Conservation (phyloP, 768 basidiomycete genomes). For the Trametes villosa region DNA sequence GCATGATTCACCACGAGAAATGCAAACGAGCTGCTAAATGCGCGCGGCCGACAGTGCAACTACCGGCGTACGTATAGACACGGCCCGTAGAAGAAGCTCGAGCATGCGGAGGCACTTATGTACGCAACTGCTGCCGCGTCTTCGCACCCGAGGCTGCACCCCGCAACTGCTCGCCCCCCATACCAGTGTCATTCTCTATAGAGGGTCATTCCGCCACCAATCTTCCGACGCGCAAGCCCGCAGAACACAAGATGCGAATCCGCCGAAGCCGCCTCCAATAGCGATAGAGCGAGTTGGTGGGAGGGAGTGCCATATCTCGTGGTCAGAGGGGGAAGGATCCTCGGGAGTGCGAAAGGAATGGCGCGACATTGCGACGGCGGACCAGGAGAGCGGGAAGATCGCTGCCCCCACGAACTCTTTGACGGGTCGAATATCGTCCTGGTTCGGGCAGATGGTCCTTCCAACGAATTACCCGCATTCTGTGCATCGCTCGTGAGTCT, state of each 20-base stretch:
- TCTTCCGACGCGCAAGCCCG: background rate
- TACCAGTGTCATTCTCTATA: background rate
- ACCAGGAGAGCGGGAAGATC: constrained; percentile 4
- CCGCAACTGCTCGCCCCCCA: constrained; percentile 2
- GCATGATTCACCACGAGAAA: too few relatives aligned
- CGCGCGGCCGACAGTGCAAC: too few relatives aligned
- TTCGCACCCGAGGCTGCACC: constrained; percentile 4
- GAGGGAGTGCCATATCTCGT: constrained; percentile 32
- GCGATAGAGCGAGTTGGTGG: constrained; percentile 33
- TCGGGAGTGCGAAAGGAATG: constrained; percentile 30
- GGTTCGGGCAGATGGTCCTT: constrained; percentile 35
- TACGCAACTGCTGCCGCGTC: constrained; percentile 5
- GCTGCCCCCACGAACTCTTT: constrained; percentile 20
- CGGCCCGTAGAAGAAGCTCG: background rate
- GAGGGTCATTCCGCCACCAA: background rate
- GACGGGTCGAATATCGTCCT: constrained; percentile 28
- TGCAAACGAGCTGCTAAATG: too few relatives aligned
- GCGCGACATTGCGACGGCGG: constrained; percentile 20
- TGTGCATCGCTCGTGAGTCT: constrained; percentile 35
- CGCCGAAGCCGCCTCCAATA: constrained; percentile 21
- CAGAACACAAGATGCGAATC: background rate
- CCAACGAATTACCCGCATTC: constrained; percentile 37
- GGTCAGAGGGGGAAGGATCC: constrained; percentile 20
- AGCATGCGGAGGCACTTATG: constrained; percentile 13
- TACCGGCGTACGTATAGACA: background rate